phyloP scores from a whole-genome alignment of 73 alveolate genomes.

The Paramecium biaurelia region DNA sequence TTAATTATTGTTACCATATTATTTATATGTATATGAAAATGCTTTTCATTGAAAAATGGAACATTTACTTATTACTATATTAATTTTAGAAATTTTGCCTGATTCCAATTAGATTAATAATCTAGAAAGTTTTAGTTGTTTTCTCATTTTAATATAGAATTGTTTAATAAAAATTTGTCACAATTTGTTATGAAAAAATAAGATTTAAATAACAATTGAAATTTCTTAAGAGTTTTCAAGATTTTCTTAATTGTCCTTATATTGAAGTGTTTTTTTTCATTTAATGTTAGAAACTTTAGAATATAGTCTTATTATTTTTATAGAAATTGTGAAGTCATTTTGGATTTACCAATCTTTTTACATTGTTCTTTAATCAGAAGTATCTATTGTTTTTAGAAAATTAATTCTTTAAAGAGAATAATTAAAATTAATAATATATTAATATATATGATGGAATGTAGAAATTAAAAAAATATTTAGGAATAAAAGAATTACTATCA shows the following conservation, averaged over 20 bases:
- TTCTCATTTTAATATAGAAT: not conserved
- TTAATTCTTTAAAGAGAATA: not conserved
- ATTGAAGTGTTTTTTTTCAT: not conserved
- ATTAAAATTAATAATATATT: not conserved
- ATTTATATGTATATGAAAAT: not conserved
- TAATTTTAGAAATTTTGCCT: not conserved
- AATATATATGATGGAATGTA: not conserved
- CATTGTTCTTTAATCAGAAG: not conserved
- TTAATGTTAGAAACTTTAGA: not conserved
- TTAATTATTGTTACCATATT: not conserved
- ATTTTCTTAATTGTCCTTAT: not conserved
- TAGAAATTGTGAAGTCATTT: not conserved
- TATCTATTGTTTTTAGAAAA: not conserved
- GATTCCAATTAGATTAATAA: not conserved
- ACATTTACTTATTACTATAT: not conserved
- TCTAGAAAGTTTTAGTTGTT: not conserved
- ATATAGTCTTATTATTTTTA: not conserved
- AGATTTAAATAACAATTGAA: not conserved
- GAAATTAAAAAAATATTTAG: not conserved
- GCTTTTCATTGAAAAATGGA: not conserved
- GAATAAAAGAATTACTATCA: not conserved
- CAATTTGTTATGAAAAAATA: not conserved
- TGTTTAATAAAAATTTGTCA: not conserved
- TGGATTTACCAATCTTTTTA: not conserved
- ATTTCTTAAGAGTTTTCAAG: not conserved